phyloP scores from a whole-genome alignment of 2,329 filamentous ascomycete genomes.

The Alternaria angustiovoidea region DNA sequence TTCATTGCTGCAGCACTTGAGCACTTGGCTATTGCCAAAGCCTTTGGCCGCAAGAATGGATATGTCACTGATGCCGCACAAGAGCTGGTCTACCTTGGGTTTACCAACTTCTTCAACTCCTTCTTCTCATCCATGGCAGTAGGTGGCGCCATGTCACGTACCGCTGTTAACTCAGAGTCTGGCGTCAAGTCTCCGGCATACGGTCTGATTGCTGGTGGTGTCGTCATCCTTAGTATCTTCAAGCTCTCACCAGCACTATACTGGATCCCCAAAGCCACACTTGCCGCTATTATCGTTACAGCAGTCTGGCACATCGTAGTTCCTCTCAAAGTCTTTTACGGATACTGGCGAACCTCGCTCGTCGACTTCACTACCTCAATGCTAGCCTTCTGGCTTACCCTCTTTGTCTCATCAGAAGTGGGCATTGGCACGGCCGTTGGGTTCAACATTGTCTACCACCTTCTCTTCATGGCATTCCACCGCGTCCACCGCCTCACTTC shows the following conservation, averaged over 20 bases:
- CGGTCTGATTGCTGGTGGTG: conserved; percentile 67
- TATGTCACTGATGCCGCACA: conserved; percentile 71
- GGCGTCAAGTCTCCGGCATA: conserved; percentile 69
- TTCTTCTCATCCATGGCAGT: conserved; percentile 72
- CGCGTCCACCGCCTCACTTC: conserved; percentile 41
- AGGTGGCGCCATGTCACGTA: conserved; percentile 72
- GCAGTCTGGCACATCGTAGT: conserved; percentile 70
- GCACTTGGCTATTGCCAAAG: conserved; percentile 70
- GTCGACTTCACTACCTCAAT: conserved; percentile 71
- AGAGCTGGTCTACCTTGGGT: conserved; percentile 70
- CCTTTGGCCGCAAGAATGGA: conserved; percentile 68
- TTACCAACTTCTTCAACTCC: conserved; percentile 69
- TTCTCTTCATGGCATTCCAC: conserved; percentile 67
- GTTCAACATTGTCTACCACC: conserved; percentile 59
- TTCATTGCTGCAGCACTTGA: conserved; percentile 69
- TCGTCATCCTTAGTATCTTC: conserved; percentile 69
- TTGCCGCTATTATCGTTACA: conserved; percentile 72
- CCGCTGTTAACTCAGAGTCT: conserved; percentile 71
- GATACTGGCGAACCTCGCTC: conserved; percentile 70
- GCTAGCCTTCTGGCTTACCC: conserved; percentile 70
- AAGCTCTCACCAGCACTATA: conserved; percentile 68
- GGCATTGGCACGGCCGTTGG: conserved; percentile 67
- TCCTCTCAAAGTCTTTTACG: conserved; percentile 66
- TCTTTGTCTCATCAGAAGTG: conserved; percentile 67
- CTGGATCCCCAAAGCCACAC: conserved; percentile 72